Conservation (phyloP, 345 rosid species). For the Eucalyptus dawsonii region DNA sequence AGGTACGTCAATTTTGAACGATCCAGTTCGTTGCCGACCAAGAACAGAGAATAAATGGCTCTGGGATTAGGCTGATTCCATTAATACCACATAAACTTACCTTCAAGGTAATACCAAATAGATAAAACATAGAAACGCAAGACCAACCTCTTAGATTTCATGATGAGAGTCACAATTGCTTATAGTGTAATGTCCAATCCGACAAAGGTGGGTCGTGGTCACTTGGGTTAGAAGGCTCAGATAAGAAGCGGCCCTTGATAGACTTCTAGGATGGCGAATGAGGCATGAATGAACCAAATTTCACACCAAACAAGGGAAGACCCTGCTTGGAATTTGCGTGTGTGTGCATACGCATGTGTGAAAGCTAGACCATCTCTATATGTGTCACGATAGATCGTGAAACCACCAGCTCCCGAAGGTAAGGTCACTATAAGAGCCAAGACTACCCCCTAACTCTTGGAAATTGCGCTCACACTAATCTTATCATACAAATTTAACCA, state of each 20-base stretch:
- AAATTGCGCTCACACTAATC: neutral
- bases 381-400: neutral
- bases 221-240: rapidly evolving
- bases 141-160: neutral
- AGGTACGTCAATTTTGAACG: neutral
- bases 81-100: neutral
- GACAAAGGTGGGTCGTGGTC: neutral
- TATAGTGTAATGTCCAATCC: neutral
- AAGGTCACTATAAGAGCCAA: neutral
- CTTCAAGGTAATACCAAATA: neutral
- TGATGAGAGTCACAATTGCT: neutral
- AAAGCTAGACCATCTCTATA: neutral
- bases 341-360: rapidly evolving
- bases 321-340: neutral
- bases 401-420: neutral
- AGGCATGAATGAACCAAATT: neutral
- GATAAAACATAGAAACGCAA: neutral
- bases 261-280: too few relatives aligned
- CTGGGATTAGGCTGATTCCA: neutral
- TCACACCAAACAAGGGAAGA: neutral
- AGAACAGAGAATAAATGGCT: neutral
- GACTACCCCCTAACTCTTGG: neutral
- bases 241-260: neutral
- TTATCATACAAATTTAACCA: neutral
- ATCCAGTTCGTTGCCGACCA: neutral